Percentiles rank a stretch among this genome's conserved stretches.
Conservation (phyloP, 1,284 basidiomycete species). For the Ganoderma sp. region DNA sequence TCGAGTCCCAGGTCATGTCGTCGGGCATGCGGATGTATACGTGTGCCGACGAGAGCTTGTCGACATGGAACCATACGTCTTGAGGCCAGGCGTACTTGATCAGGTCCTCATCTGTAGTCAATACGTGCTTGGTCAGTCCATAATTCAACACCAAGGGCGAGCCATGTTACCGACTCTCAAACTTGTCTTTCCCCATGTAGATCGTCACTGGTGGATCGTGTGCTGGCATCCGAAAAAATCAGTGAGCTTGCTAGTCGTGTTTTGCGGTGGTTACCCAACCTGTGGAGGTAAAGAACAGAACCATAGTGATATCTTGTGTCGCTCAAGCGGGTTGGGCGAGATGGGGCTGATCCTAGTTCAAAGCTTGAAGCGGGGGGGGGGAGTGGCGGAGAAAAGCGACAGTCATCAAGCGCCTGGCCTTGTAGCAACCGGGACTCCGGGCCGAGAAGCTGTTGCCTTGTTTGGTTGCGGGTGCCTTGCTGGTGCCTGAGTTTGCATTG, state of each 20-base stretch:
- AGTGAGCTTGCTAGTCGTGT: not conserved
- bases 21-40: constrained; percentile 90
- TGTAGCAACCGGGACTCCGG: constrained; percentile 4
- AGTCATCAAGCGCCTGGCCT: not conserved
- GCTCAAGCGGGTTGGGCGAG: not conserved
- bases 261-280: constrained; percentile 4
- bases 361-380: not conserved
- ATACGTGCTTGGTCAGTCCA: constrained; percentile 12
- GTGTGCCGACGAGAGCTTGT: constrained; percentile 93
- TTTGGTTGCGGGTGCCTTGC: not conserved
- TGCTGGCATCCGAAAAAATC: constrained; percentile 42
- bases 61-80: constrained; percentile 84
- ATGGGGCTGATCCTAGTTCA: not conserved
- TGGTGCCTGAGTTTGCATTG: not conserved
- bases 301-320: constrained; percentile 17
- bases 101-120: constrained; percentile 82
- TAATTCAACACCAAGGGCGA: constrained; percentile 1
- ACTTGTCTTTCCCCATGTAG: constrained; percentile 97
- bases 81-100: constrained; percentile 90
- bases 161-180: constrained; percentile 74
- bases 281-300: constrained; percentile 31
- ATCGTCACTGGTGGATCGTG: constrained; percentile 72
- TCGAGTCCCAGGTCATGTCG: constrained; percentile 84
- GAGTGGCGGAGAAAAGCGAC: not conserved
- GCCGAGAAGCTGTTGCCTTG: constrained; percentile 21